Conservation (phyloP, 2,329 filamentous ascomycete species). For the Lanzia echinophila region DNA sequence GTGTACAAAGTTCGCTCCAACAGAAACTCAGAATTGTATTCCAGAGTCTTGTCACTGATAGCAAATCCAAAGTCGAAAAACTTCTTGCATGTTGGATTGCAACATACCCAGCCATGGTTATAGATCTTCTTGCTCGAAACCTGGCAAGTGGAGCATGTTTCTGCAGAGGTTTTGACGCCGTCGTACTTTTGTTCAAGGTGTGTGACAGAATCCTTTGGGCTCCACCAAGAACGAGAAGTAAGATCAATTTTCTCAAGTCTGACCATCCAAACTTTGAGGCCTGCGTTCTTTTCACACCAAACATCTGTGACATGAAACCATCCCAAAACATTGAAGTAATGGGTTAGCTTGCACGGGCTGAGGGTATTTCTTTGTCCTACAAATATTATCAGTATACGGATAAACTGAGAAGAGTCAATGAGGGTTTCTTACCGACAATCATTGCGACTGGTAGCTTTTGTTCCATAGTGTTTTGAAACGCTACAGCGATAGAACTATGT, state of each 20-base stretch:
- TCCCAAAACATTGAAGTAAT: conserved; percentile 60
- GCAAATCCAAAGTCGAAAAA: conserved; percentile 40
- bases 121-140: too few species aligned
- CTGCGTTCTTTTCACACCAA: conserved; percentile 53
- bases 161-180: conserved; percentile 32
- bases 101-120: conserved; percentile 51
- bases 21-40: conserved; percentile 53
- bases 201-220: conserved; percentile 27
- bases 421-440: conserved; percentile 42
- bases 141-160: too few species aligned
- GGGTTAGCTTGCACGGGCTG: conserved; percentile 43
- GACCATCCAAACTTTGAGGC: conserved; percentile 41
- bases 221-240: conserved; percentile 52
- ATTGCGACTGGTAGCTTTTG: conserved; percentile 46
- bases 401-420: neutral
- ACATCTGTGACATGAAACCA: conserved; percentile 62
- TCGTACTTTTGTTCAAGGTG: too few species aligned
- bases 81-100: conserved; percentile 41
- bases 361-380: conserved; percentile 45
- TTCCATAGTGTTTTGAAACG: conserved; percentile 37
- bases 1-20: conserved; percentile 42
- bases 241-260: conserved; percentile 59
- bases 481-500: conserved; percentile 31
- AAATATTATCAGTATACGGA: conserved; percentile 14
- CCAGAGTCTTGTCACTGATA: conserved; percentile 15